Conservation (phyloP, 441 rosid genomes). For the Pelargonium fulgidum region DNA sequence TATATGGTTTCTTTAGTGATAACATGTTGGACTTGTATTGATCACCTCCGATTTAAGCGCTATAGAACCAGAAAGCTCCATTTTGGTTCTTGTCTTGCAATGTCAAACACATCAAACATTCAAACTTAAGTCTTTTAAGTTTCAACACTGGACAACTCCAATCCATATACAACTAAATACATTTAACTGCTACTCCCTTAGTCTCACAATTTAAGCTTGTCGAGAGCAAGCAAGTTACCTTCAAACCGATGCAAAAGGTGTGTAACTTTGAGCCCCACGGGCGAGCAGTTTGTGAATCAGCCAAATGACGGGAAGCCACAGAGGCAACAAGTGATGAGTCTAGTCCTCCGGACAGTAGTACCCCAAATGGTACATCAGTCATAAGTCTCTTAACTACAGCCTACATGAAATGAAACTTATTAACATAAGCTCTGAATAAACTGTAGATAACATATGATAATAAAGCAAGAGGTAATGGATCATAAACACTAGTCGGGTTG, state of each 20-base stretch:
- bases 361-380: constrained; percentile 99
- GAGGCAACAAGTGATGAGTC: constrained; percentile 99
- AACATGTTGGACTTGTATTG: neutral
- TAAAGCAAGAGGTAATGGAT: neutral
- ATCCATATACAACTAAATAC: too few relatives aligned
- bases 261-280: constrained; percentile 97
- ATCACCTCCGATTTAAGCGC: neutral
- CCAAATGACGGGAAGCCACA: constrained; percentile 75
- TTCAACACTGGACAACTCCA: too few relatives aligned
- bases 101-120: neutral
- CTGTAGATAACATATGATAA: neutral
- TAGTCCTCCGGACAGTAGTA: constrained; percentile 94
- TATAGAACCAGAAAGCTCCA: neutral
- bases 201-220: neutral
- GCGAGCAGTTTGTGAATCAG: constrained; percentile 62
- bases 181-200: too few relatives aligned
- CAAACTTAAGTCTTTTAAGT: too few relatives aligned
- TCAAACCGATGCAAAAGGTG: constrained; percentile 84
- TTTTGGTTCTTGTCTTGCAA: neutral
- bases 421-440: neutral
- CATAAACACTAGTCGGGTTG: neutral
- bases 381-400: constrained; percentile 92
- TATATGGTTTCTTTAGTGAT: neutral
- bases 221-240: constrained; percentile 42
- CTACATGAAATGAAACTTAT: constrained; percentile 30